Base-by-base conservation (phyloP, 2,329 filamentous ascomycete species). In the Blastomyces gilchristii region DNA sequence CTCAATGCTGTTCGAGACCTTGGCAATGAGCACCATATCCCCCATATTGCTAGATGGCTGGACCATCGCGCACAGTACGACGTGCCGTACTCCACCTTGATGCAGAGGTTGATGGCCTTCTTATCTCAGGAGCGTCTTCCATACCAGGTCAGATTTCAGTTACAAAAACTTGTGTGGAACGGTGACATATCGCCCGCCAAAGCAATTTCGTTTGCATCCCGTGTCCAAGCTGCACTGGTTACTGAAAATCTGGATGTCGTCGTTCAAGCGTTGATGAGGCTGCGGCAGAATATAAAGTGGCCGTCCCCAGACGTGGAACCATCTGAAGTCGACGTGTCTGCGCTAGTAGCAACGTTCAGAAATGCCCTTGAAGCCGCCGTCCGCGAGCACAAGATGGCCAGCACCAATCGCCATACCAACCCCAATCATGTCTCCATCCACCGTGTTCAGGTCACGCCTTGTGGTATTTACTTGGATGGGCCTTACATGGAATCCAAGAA, bases 401-500 rank as follows among this genome's bases (percentile, higher is more conserved):
- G 56, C 45, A 41, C 43, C 39, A 56, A 54, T n/a, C 41, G 58
- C 34, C 37, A 57, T n/a, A 62, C 45, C 1, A 58, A 65, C 31
- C 56, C 62, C 16, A 80, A 82, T 53, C 76, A 83, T 41, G 78
- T 79, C 0, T 77, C 77, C 69, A 76, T 87, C 5, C 80, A 85
- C 69, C 82, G 82, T 49, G 82, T 80, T 12, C 74, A 77, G 45
- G 80, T 89, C 11, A 88, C 85, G 0, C 87, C 87, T 0, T 81
- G 83, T 0, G 79, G 83, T 1, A 77, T 78, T 77, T 25, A 77
- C 49, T 71, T 82, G 4, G 73, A 76, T 62, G 80, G 80, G 0
- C 80, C 80, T 3, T 76, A 77, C 25, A 76, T 82, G 0, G 88
- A 90, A 70, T 83, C 82, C 7, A 86, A 84, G 64, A 91, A 91